Conservation (phyloP, 768 basidiomycete genomes). For the Symmetrospora coprosmae region DNA sequence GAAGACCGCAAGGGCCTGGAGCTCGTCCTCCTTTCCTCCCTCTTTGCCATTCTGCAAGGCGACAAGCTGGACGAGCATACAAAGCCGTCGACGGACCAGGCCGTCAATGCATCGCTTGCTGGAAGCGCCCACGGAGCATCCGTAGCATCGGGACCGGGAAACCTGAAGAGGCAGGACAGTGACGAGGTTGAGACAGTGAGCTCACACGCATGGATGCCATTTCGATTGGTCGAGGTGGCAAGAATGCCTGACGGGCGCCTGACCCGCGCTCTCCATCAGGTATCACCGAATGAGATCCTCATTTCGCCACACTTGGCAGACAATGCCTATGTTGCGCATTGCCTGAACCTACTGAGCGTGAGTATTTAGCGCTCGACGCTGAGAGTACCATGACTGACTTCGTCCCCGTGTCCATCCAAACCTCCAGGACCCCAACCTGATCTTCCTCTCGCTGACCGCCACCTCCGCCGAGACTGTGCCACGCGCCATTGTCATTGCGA, state of each 20-base stretch:
- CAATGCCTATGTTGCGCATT: conserved; percentile 8
- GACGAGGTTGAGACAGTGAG: conserved; percentile 17
- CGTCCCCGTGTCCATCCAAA: background rate
- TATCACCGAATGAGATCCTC: conserved; percentile 16
- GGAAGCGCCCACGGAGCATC: too few species aligned
- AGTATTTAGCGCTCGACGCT: background rate
- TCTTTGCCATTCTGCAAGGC: conserved; percentile 5
- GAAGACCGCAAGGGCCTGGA: conserved; percentile 13
- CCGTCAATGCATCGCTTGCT: background rate
- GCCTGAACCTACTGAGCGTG: conserved; percentile 1
- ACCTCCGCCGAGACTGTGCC: background rate
- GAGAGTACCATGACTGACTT: background rate
- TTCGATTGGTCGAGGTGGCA: too few species aligned
- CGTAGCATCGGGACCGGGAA: background rate
- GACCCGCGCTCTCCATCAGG: background rate
- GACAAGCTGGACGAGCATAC: conserved; percentile 8
- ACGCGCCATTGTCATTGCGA: background rate
- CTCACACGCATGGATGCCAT: background rate
- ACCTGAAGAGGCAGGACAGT: background rate
- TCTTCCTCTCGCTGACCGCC: conserved; percentile 5
- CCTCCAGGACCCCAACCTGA: conserved; percentile 9
- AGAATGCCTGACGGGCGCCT: too few species aligned
- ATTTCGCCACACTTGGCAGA: conserved; percentile 3
- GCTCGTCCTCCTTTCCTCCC: background rate
- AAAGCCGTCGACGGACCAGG: background rate